Evolutionary conservation across 345 rosid genomes (phyloP), one percentile per base, ranked within the genome.

Genomic region (Eucalyptus lansdowneana): DNA sequence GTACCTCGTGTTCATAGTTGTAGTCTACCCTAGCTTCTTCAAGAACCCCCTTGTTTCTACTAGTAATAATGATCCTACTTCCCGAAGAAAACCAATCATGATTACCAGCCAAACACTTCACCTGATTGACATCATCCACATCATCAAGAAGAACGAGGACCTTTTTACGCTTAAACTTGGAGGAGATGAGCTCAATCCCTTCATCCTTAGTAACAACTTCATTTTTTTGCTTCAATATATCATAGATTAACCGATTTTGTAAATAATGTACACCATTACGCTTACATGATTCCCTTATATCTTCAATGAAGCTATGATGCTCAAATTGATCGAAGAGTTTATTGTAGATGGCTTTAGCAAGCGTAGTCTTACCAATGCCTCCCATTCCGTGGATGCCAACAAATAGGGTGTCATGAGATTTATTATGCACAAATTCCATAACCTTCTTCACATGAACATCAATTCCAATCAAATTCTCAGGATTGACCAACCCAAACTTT

Each of bases 1-100:
- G 0, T 62, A 6, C 69, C 5, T 2, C 6, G 29, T 3, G 69
- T 4, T 4, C 34, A 62, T 62, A 62, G 16, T 6, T 1, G 16
- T 27, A 2, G 69, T 62, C 34, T 17, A 62, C 69, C 34, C 9
- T 9, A 1, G 0, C 14, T 11, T 11, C 3, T 25, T 11, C 4
- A 60, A 60, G 67, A 60, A 60, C 6, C 6, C n/a, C 12, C n/a
- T 5, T 27, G 67, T 60, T 60, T 60, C 14, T 60, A 0, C 14
- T 12, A 2, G 67, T 60, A 60, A 60, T 25, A 60, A 60, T 25
- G 14, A 60, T 60, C 67, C 14, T 60, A 25, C 67, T 60, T 60
- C 67, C n/a, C 14, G 4, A 25, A 5, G 67, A 60, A 60, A 60
- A 60, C 67, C 67, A 60, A 60, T 60, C n/a, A 5, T 12, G n/a